Evolutionary conservation across 345 rosid species (phyloP), one percentile per base, ranked within the genome.

Genomic region (Salix suchowensis): DNA sequence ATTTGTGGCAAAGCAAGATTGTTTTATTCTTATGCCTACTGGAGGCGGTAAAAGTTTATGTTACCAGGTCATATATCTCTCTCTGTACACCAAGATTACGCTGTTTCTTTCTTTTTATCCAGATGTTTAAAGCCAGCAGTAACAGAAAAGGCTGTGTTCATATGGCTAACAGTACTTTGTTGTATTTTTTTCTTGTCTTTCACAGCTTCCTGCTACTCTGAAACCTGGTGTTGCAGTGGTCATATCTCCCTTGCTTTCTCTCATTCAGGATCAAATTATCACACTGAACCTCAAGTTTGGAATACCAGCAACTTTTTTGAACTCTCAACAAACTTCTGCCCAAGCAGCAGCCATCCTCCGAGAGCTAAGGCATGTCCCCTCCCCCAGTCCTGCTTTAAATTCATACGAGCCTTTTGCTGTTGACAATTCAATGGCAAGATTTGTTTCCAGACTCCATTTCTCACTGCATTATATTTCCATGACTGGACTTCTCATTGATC

Each of bases 11-110:
- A 93, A 85, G 78, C 86, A 81, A 81, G 98, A 93, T 81, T 93
- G 96, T 76, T 95, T 93, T 84, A 71, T 93, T 77, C 91, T 93
- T 46, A 87, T 96, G 97, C 98, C 97, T 2, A 93, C 94, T 0
- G 94, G 99, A 80, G 97, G 99, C 48, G 97, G 98, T 15, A 91
- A 93, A 86, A 96, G 98, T 83, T 79, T 96, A 70, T 91, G 98
- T 83, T 95, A 88, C 86, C 93, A 93, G 98, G 93, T 93, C 6
- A 82, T 74, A 55, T 78, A 67, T 55, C 74, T 82, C 62, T 77
- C 62, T 77, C 69, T 55, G 12, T 21, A 9, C 32, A 26, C 26
- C 12, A 62, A n/a, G 24, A 62, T 26, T 62, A 9, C 13, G 66
- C 26, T 62, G 30, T 3, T 21, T 60, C 65, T 7, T 23, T 21